Evolutionary conservation across 148 eudicot species (phyloP).

Genomic region (Rhododendron simsii): DNA sequence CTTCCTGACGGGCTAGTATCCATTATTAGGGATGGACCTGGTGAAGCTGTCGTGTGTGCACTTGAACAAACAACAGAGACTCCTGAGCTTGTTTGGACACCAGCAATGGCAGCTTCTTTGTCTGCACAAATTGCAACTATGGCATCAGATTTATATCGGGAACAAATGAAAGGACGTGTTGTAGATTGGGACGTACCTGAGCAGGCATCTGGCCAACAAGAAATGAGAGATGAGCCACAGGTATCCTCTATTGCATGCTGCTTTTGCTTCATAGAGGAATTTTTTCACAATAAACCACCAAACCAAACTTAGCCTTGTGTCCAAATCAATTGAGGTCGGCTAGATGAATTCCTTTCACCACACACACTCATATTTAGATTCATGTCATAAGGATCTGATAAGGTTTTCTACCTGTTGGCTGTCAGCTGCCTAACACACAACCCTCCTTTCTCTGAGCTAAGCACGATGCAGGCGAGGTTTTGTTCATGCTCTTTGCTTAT

Average conservation of each 20-base stretch:
- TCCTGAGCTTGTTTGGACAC: conserved; percentile 99
- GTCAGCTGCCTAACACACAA: neutral
- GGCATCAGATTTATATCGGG: conserved; percentile 83
- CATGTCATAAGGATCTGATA: neutral
- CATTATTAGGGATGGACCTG: conserved; percentile 91
- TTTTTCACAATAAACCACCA: neutral
- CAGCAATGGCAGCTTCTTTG: conserved; percentile 97
- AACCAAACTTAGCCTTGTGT: neutral
- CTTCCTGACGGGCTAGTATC: conserved; percentile 96
- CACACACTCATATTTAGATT: neutral
- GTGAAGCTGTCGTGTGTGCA: conserved; percentile 87
- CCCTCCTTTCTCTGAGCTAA: neutral
- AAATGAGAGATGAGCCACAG: conserved; percentile 99
- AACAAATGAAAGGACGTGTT: conserved; percentile 92
- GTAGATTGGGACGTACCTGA: conserved; percentile 99
- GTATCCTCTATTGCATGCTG: conserved; percentile 30
- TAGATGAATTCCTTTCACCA: neutral
- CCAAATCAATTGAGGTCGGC: neutral
- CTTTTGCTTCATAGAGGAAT: neutral
- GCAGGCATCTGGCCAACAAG: conserved; percentile 83
- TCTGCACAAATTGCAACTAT: conserved; percentile 95
- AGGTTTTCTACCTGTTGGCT: neutral
- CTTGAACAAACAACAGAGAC: conserved; percentile 98
- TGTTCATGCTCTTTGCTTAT: conserved; percentile 7
- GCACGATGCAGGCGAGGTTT: neutral